Conservation (phyloP, 148 eudicot genomes). For the Silene uniflora region DNA sequence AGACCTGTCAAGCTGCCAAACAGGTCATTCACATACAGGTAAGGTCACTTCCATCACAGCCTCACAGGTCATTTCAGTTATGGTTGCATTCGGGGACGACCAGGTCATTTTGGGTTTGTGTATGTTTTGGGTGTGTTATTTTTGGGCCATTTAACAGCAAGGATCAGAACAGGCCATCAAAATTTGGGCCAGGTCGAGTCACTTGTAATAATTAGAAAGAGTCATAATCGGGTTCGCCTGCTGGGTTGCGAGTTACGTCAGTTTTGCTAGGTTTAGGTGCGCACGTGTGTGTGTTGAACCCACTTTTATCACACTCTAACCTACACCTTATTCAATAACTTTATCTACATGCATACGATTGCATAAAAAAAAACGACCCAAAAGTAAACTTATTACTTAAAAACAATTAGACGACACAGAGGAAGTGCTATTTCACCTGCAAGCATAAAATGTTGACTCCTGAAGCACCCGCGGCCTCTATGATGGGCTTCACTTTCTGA, state of each 20-base stretch:
- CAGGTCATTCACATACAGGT: neutral
- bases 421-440: slow-evolving; percentile 46
- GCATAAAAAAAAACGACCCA: neutral
- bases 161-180: neutral
- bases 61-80: neutral
- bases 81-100: neutral
- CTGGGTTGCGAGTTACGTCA: neutral
- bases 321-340: neutral
- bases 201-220: neutral
- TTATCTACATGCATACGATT: neutral
- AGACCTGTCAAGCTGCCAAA: neutral
- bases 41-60: neutral
- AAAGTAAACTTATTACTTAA: neutral
- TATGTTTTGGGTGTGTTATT: neutral
- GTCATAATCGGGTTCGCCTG: neutral
- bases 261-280: neutral
- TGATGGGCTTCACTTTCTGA: slow-evolving; percentile 71
- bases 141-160: neutral
- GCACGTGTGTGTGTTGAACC: neutral
- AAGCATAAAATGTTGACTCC: slow-evolving; percentile 89
- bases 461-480: slow-evolving; percentile 88
- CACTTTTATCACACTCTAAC: neutral
- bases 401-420: neutral
- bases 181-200: neutral
- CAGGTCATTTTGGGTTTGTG: neutral